Base-by-base conservation (phyloP, 768 basidiomycete genomes). In the Lactarius sanguifluus region DNA sequence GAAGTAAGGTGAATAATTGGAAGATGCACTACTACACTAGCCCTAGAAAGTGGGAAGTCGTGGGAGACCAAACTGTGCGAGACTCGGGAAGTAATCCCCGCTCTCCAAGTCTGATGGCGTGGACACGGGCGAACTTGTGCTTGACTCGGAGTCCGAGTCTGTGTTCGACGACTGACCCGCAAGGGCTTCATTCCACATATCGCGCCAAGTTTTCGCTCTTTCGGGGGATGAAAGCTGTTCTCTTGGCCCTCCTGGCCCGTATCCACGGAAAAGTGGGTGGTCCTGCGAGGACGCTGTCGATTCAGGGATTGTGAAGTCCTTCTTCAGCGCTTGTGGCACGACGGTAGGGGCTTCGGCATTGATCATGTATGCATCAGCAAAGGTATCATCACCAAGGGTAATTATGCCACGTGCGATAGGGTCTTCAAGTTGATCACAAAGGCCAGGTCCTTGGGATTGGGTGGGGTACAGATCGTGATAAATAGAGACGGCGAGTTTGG, bases 351-450 rank as follows among this genome's bases (percentile, higher is more conserved):
- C 36, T 8, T 69, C 70, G 34, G 62, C 41, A 45, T 70, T 70
- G 18, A 70, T 63, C 68, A 70, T 64, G 40, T 59, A 34, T 34
- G 47, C 64, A 28, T 70, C 70, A 13, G 57, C n/a, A 28, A 63
- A 70, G 8, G 59, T 63, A 40, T 65, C 66, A n/a, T 61, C 43
- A 30, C 62, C 62, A 52, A 73, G 63, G 23, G 59, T 68, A 10
- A 71, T 66, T 38, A 63, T 71, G 18, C 64, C 65, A 32, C 36
- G 64, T 50, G 70, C 69, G 55, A 73, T 61, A 16, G 64, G 63
- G 0, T 60, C 52, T 30, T 40, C 67, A 23, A 59, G 55, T 25
- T 56, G 57, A 38, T 62, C 57, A n/a, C 62, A 67, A 57, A 73
- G 61, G 36, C 59, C 67, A 13, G 69, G 58, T 12, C 65, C 65